Evolutionary conservation across 306 rosid species (phyloP).

Genomic region (cucumber (Cucumis sativus)): DNA sequence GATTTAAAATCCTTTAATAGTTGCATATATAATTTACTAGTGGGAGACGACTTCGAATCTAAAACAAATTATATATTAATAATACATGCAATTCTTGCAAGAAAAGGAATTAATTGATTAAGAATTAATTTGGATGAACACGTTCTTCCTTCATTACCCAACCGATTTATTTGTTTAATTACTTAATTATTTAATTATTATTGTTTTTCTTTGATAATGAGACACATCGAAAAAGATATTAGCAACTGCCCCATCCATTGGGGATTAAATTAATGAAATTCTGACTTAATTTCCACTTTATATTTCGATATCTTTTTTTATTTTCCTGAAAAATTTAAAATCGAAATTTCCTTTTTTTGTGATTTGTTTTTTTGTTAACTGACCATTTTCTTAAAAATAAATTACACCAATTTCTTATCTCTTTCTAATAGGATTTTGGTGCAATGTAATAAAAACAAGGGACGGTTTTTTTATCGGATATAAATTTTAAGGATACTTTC

Average conservation of each 20-base stretch:
- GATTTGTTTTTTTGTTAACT: too few relatives aligned
- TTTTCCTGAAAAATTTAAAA: too few relatives aligned
- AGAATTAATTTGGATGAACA: constrained; percentile 1
- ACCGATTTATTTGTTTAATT: neutral
- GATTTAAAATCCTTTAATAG: neutral
- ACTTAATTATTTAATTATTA: neutral
- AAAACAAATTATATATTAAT: neutral
- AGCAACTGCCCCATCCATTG: constrained; percentile 3
- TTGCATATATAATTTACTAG: neutral
- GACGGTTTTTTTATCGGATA: too few relatives aligned
- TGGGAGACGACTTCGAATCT: constrained; percentile 8
- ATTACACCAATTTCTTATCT: too few relatives aligned
- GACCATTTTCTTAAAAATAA: too few relatives aligned
- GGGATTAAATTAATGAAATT: neutral
- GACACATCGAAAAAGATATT: neutral
- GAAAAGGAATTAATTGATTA: constrained; percentile 17
- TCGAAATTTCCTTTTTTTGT: too few relatives aligned
- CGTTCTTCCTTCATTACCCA: constrained; percentile 22
- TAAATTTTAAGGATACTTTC: too few relatives aligned
- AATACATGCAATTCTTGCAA: constrained; percentile 23
- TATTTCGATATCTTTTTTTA: neutral
- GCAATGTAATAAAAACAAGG: too few relatives aligned
- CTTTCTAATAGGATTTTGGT: too few relatives aligned
- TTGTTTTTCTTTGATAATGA: neutral
- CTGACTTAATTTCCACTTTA: neutral